These are phyloP conservation scores for Trichoderma hamatum DNA, from an alignment of 2,329 filamentous ascomycete species.

Conservation along the genomic window DNA sequence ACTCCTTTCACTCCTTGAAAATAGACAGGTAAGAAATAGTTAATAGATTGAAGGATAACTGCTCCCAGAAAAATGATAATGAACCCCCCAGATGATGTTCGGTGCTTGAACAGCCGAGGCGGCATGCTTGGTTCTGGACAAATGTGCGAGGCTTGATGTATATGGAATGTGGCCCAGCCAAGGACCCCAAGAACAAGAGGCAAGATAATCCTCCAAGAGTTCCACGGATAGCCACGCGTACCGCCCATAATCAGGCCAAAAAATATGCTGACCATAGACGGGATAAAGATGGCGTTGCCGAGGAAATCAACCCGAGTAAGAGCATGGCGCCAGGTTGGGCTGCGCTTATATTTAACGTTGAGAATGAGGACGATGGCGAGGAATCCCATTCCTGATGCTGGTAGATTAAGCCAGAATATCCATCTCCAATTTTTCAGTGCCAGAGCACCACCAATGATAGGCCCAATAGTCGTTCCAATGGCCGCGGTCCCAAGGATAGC, in stretches of 20 bases:
- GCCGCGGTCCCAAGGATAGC: conserved; percentile 40
- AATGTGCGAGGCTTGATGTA: conserved; percentile 20
- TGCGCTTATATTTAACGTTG: conserved; percentile 36
- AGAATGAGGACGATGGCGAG: conserved; percentile 39
- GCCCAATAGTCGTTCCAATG: conserved; percentile 42
- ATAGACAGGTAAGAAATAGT: conserved; percentile 51
- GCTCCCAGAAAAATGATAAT: conserved; percentile 40
- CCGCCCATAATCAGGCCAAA: conserved; percentile 47
- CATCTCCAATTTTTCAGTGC: conserved; percentile 46
- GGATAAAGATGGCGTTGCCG: conserved; percentile 46
- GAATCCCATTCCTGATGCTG: conserved; percentile 36
- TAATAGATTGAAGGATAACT: conserved; percentile 29
- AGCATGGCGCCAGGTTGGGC: conserved; percentile 10
- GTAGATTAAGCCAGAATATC: conserved; percentile 52
- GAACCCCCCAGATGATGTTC: conserved; percentile 34
- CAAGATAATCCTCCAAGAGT: conserved; percentile 40
- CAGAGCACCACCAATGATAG: conserved; percentile 39
- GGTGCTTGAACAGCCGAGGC: conserved; percentile 25
- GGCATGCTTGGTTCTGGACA: conserved; percentile 29
- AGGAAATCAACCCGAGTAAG: conserved; percentile 44
- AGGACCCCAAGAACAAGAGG: conserved; percentile 47
- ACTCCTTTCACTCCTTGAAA: conserved; percentile 48
- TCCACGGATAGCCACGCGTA: conserved; percentile 44
- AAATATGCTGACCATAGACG: conserved; percentile 36
- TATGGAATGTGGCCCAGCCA: conserved; percentile 34